Evolutionary conservation across 306 rosid genomes (phyloP), one percentile per base, ranked within the genome.

Genomic region (Sindora glabra): DNA sequence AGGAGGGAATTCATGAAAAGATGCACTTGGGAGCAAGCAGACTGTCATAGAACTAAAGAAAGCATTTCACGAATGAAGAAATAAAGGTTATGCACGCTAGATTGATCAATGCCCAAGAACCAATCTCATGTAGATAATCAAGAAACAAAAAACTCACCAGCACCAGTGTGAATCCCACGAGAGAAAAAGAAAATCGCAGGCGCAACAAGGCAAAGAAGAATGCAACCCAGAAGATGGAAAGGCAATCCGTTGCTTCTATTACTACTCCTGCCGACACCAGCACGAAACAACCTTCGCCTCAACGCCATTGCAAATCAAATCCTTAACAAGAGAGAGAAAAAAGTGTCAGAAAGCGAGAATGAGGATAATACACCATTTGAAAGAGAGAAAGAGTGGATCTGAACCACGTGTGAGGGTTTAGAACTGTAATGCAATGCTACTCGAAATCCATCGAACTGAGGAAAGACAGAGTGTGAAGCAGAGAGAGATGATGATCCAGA

Each of bases 111-210:
- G 24, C 13, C 23, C 22, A 41, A 56, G 24, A 30, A 9, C 14
- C 33, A 39, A 17, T 8, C 23, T 15, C 44, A 53, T 48, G 7
- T 25, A 7, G 9, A 66, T 10, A 64, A 33, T 8, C 8, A 24
- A 47, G 61, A 41, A 69, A 39, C 12, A 32, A 6, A 47, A 48
- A 46, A 78, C 74, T 46, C 12, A 92, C 96, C 81, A n/a, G n/a
- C n/a, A 4, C 79, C 59, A 60, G 45, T 48, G 59, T 64, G 81
- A 69, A 86, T 58, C 6, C 82, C 86, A n/a, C 79, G 75, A 40
- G 81, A 64, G 61, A 88, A 16, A 75, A 92, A 86, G 90, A 92
- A 86, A 57, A 81, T 19, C 46, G 69, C 10, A 0, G 96, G 89
- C 11, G 65, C 75, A 11, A 91, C 77, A 65, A 92, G 47, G 49